Conservation (phyloP, 2,329 filamentous ascomycete species). For the Neonectria faginata region DNA sequence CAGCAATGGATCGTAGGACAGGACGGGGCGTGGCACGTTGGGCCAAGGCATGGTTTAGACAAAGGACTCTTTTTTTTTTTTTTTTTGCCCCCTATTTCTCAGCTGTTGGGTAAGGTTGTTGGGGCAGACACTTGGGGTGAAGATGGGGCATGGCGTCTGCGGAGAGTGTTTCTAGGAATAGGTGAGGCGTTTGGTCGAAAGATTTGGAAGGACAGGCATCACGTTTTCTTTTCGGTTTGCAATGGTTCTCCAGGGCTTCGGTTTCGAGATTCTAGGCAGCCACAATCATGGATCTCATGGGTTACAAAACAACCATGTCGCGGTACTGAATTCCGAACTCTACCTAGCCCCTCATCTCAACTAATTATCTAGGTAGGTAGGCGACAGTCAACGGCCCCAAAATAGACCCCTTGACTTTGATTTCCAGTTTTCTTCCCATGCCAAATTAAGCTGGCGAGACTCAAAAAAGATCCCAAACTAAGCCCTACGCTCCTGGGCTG, state of each 20-base stretch:
- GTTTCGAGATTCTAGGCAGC: neutral
- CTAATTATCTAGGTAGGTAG: constrained; percentile 45
- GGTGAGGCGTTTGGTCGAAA: constrained; percentile 39
- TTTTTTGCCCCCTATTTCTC: neutral
- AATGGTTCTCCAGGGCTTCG: constrained; percentile 3
- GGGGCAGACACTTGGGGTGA: neutral
- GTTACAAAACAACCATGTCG: constrained; percentile 3
- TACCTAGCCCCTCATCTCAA: constrained; percentile 29
- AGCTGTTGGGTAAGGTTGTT: neutral
- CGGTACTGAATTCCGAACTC: constrained; percentile 14
- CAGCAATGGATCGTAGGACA: neutral
- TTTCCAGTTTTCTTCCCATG: constrained; percentile 41
- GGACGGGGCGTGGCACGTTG: neutral
- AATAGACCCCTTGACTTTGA: constrained; percentile 31
- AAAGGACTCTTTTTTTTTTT: neutral
- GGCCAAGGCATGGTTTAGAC: neutral
- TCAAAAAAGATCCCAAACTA: constrained; percentile 26
- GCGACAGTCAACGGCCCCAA: constrained; percentile 37
- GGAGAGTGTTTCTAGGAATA: constrained; percentile 32
- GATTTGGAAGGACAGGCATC: constrained; percentile 19
- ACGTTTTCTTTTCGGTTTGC: constrained; percentile 9
- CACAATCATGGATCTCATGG: neutral
- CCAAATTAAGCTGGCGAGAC: constrained; percentile 39
- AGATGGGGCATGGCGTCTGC: constrained; percentile 28
- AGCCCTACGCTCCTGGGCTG: neutral